phyloP scores from a whole-genome alignment of 768 basidiomycete species.

The Hygrophorus russula region DNA sequence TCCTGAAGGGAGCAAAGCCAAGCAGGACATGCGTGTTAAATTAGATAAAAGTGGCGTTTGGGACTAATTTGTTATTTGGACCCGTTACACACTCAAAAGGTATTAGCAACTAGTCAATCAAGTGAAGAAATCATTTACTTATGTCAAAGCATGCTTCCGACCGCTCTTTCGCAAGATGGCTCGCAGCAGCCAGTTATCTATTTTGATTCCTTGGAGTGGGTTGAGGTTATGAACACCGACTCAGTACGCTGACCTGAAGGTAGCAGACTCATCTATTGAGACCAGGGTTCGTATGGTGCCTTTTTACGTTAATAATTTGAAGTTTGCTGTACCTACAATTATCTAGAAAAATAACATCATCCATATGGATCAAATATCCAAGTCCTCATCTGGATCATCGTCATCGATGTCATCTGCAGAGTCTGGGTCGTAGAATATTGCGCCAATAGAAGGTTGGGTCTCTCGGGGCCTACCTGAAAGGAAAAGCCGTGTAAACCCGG shows the following conservation, averaged over 20 bases:
- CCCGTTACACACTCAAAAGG: neutral
- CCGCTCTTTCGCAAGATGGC: too few species aligned
- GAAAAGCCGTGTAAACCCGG: neutral
- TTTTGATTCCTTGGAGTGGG: too few species aligned
- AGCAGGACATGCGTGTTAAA: constrained; percentile 60
- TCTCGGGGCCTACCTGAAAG: constrained; percentile 22
- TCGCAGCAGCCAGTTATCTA: too few species aligned
- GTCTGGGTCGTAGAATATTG: constrained; percentile 85
- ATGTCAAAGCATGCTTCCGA: neutral
- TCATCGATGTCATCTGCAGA: constrained; percentile 93
- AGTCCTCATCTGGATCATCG: constrained; percentile 91
- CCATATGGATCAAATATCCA: constrained; percentile 52
- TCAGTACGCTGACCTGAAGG: too few species aligned
- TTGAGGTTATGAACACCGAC: too few species aligned
- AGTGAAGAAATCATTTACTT: neutral
- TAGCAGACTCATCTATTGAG: too few species aligned
- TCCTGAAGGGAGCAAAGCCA: constrained; percentile 76
- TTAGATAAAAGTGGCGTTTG: constrained; percentile 49
- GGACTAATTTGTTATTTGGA: constrained; percentile 27
- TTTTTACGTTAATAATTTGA: too few species aligned
- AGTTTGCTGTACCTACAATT: too few species aligned
- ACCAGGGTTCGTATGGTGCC: too few species aligned
- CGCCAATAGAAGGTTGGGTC: constrained; percentile 19
- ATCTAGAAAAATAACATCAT: constrained; percentile 86
- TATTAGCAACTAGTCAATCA: neutral